phyloP scores from a whole-genome alignment of 164 flowering plant species.

The Litsea cubeba region DNA sequence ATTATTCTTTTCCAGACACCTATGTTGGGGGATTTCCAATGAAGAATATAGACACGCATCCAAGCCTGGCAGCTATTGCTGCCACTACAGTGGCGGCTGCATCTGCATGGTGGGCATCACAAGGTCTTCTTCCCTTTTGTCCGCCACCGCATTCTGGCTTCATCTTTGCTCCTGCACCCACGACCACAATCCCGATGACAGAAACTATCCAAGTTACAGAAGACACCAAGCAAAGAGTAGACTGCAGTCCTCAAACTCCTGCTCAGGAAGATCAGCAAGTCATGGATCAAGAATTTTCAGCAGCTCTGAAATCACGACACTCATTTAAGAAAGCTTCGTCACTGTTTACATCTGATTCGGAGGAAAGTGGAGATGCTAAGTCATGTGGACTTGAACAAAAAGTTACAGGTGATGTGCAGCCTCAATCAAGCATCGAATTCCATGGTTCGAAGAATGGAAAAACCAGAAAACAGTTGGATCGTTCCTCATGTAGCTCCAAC shows the following conservation, averaged over 20 bases:
- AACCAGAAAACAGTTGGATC: constrained; percentile 57
- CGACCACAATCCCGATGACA: constrained; percentile 30
- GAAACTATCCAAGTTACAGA: constrained; percentile 30
- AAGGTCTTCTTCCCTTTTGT: constrained; percentile 72
- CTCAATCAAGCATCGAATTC: constrained; percentile 19
- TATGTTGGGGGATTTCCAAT: constrained; percentile 34
- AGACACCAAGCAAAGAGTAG: constrained; percentile 19
- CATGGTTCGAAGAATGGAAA: constrained; percentile 43
- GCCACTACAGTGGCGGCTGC: constrained; percentile 95
- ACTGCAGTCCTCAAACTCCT: constrained; percentile 17
- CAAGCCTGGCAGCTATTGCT: constrained; percentile 71
- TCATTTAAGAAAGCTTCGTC: constrained; percentile 43
- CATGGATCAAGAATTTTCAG: constrained; percentile 34
- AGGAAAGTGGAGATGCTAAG: constrained; percentile 39
- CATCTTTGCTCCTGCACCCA: constrained; percentile 37
- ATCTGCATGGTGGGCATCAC: constrained; percentile 98
- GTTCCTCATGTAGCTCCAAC: constrained; percentile 95
- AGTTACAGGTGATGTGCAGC: constrained; percentile 29
- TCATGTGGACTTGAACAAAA: constrained; percentile 17
- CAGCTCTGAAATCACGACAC: constrained; percentile 39
- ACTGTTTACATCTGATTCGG: constrained; percentile 49
- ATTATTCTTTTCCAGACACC: constrained; percentile 33
- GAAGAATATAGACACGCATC: constrained; percentile 31
- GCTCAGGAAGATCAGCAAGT: constrained; percentile 28
- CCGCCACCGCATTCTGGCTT: constrained; percentile 49